Conservation (phyloP, 2,329 filamentous ascomycete species). For the Dactylellina parvicollis region DNA sequence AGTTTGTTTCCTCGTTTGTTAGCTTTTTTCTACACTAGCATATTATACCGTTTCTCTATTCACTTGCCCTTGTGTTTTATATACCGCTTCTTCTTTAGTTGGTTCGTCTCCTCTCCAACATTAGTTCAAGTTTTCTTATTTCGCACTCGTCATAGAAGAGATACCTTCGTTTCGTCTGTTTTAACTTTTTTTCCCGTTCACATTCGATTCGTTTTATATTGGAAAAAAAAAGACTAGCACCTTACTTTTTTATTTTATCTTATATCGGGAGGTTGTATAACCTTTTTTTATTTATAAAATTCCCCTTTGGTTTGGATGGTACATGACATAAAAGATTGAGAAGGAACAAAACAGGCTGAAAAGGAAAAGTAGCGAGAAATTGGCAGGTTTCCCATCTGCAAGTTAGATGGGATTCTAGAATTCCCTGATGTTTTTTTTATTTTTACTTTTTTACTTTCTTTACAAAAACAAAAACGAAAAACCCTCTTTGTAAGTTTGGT, state of each 20-base stretch:
- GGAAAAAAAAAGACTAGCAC: background rate
- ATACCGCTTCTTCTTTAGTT: background rate
- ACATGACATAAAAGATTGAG: no score
- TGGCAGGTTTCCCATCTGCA: no score
- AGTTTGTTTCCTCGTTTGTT: no score
- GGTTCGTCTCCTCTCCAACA: background rate
- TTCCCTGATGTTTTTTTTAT: background rate
- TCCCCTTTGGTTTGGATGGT: no score
- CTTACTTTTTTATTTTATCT: constrained; percentile 1
- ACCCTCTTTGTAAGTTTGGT: no score
- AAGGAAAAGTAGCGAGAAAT: no score
- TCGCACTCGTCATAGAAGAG: constrained; percentile 40
- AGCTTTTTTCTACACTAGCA: constrained; percentile 5
- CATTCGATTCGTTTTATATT: background rate
- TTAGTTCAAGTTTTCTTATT: background rate
- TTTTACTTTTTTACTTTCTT: background rate
- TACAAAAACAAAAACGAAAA: no score
- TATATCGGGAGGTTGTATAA: background rate
- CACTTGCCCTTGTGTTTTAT: background rate
- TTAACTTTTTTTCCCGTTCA: background rate
- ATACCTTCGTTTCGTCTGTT: constrained; percentile 37
- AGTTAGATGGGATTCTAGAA: no score
- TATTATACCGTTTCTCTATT: background rate
- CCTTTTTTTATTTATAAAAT: no score
- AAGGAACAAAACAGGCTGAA: no score